Evolutionary conservation across 2,329 filamentous ascomycete species (phyloP).

Genomic region (Cryphonectria japonica): DNA sequence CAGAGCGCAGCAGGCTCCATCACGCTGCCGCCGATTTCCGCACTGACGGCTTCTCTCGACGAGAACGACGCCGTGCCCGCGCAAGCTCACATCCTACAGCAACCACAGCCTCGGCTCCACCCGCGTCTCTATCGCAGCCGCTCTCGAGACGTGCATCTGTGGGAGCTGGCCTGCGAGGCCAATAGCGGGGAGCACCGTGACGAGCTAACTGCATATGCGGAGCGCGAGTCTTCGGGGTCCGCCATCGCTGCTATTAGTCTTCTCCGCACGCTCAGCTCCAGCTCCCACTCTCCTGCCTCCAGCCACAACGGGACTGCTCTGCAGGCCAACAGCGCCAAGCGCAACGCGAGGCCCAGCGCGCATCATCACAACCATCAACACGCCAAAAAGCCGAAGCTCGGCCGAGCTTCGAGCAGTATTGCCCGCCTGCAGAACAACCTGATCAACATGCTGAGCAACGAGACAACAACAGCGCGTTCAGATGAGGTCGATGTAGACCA

Average conservation of each 20-base stretch:
- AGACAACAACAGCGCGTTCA: conserved; percentile 40
- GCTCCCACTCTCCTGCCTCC: conserved; percentile 44
- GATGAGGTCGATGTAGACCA: conserved; percentile 38
- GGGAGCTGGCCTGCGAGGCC: conserved; percentile 88
- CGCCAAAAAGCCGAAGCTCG: conserved; percentile 66
- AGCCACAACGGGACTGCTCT: conserved; percentile 39
- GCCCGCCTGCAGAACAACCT: conserved; percentile 59
- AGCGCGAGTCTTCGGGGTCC: conserved; percentile 78
- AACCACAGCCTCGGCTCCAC: conserved; percentile 46
- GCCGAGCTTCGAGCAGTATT: conserved; percentile 63
- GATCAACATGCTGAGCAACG: conserved; percentile 38
- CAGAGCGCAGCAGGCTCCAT: conserved; percentile 67
- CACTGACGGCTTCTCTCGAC: conserved; percentile 50
- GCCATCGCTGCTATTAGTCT: conserved; percentile 82
- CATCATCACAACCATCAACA: conserved; percentile 40
- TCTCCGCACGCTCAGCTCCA: conserved; percentile 70
- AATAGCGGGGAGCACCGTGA: conserved; percentile 76
- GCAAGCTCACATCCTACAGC: conserved; percentile 36
- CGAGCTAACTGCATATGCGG: conserved; percentile 74
- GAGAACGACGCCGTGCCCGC: conserved; percentile 25
- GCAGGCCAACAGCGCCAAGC: conserved; percentile 64
- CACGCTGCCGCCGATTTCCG: conserved; percentile 60
- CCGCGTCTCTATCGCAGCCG: conserved; percentile 68
- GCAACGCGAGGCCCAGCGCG: conserved; percentile 54
- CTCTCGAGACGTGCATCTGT: conserved; percentile 84